Percentiles rank a stretch among this genome's conserved stretches.
These are phyloP conservation scores for Holtermannia corniformis DNA, from an alignment of 768 basidiomycete species.

Conservation along the genomic window DNA sequence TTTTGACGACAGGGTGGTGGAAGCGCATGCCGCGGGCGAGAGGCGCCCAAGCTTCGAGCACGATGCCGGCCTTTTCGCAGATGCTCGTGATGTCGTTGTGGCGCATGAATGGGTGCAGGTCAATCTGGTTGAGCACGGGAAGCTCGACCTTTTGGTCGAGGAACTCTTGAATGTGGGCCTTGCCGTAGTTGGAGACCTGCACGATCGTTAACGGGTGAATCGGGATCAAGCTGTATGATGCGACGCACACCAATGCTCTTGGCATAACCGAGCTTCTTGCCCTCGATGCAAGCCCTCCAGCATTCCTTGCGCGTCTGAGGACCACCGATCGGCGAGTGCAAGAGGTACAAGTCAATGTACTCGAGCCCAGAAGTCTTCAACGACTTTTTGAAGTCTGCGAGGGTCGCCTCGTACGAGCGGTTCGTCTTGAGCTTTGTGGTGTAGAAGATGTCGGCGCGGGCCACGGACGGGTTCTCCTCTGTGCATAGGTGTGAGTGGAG, in stretches of 20 bases:
- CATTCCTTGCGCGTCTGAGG: conserved; percentile 51
- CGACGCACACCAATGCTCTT: conserved; percentile 59
- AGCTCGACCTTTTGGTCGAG: conserved; percentile 46
- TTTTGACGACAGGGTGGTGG: conserved; percentile 49
- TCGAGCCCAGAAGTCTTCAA: conserved; percentile 51
- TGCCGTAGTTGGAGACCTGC: conserved; percentile 43
- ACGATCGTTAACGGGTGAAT: too few relatives aligned
- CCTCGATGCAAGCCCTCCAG: conserved; percentile 60
- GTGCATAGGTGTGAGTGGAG: neutral
- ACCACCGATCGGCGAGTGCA: conserved; percentile 61
- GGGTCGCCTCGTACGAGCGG: conserved; percentile 46
- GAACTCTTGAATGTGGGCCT: conserved; percentile 54
- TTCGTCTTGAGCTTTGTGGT: conserved; percentile 62
- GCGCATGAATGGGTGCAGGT: conserved; percentile 62
- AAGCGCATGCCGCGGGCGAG: conserved; percentile 60
- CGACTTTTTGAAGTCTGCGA: conserved; percentile 50
- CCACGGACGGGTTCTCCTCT: conserved; percentile 41
- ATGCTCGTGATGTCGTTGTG: conserved; percentile 54
- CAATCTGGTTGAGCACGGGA: conserved; percentile 55
- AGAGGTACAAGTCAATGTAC: conserved; percentile 60
- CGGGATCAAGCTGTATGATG: neutral
- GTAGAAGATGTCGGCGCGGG: conserved; percentile 57
- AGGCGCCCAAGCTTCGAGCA: conserved; percentile 66
- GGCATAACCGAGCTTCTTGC: conserved; percentile 53
- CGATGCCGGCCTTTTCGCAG: conserved; percentile 52